Conservation (phyloP, 1,284 basidiomycete genomes). For the Fomitopsis betulina region DNA sequence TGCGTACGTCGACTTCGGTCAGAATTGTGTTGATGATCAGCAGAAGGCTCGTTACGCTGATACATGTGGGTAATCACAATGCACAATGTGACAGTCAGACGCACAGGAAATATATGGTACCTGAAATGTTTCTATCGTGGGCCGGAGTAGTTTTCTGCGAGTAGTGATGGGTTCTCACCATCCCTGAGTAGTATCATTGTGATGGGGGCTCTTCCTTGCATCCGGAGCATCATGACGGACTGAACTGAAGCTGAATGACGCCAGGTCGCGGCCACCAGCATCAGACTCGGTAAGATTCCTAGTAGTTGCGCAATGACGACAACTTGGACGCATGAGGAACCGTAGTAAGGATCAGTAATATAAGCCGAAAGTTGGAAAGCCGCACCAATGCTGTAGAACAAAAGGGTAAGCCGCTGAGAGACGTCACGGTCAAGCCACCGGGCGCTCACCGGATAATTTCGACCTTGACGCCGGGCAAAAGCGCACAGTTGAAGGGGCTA, state of each 20-base stretch:
- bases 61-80: too few relatives aligned
- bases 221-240: not conserved
- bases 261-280: not conserved
- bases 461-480: too few relatives aligned
- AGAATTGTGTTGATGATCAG: too few relatives aligned
- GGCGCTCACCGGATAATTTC: too few relatives aligned
- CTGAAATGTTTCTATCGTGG: not conserved
- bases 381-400: not conserved
- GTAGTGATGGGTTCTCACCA: not conserved
- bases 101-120: not conserved
- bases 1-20: too few relatives aligned
- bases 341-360: not conserved
- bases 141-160: not conserved
- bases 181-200: not conserved
- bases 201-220: not conserved
- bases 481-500: too few relatives aligned
- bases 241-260: not conserved
- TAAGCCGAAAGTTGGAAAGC: not conserved
- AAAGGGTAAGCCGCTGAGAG: too few relatives aligned
- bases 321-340: not conserved
- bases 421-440: too few relatives aligned
- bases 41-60: too few relatives aligned
- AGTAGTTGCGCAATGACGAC: not conserved
- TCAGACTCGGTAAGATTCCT: not conserved
- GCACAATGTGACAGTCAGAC: not conserved